Evolutionary conservation across 2,329 filamentous ascomycete genomes (phyloP).

Genomic region (Beauveria rudraprayagi): DNA sequence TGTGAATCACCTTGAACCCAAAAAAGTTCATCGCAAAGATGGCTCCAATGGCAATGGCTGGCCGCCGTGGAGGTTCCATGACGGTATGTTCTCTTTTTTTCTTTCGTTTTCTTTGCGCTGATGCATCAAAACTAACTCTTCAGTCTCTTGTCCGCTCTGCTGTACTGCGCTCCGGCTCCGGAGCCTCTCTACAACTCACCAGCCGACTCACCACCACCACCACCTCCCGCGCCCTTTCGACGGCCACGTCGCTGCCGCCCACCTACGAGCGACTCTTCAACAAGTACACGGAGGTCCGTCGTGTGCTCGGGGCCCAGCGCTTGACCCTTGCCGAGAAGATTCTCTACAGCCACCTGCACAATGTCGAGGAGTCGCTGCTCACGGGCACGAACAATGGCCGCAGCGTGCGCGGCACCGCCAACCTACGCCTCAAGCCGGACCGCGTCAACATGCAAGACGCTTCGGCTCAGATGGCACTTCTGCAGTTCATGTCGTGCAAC

Average conservation of each 20-base stretch:
- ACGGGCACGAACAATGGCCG: constrained; percentile 75
- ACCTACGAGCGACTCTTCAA: constrained; percentile 76
- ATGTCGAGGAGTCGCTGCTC: constrained; percentile 79
- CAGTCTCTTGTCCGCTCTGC: constrained; percentile 32
- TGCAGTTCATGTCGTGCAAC: constrained; percentile 98
- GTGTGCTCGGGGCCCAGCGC: constrained; percentile 56
- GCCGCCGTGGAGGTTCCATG: constrained; percentile 40
- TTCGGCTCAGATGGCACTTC: constrained; percentile 92
- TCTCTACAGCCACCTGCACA: constrained; percentile 89
- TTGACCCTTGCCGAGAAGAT: constrained; percentile 97
- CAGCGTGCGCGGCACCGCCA: constrained; percentile 77
- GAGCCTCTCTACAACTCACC: constrained; percentile 15
- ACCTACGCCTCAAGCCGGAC: constrained; percentile 94
- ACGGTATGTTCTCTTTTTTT: constrained; percentile 28
- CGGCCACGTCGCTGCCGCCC: constrained; percentile 43
- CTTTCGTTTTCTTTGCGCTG: background rate
- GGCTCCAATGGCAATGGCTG: constrained; percentile 43
- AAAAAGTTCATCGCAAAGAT: constrained; percentile 21
- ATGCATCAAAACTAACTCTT: constrained; percentile 1
- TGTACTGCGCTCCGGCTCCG: constrained; percentile 20
- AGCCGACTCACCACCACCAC: constrained; percentile 4
- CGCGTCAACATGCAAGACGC: constrained; percentile 99
- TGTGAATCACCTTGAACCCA: constrained; percentile 5
- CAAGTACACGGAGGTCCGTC: constrained; percentile 66
- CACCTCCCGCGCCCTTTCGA: constrained; percentile 27